A percentile compares a stretch with the other conserved stretches of the same genome.
Conservation (phyloP, 345 rosid genomes). For the Draba incana region DNA sequence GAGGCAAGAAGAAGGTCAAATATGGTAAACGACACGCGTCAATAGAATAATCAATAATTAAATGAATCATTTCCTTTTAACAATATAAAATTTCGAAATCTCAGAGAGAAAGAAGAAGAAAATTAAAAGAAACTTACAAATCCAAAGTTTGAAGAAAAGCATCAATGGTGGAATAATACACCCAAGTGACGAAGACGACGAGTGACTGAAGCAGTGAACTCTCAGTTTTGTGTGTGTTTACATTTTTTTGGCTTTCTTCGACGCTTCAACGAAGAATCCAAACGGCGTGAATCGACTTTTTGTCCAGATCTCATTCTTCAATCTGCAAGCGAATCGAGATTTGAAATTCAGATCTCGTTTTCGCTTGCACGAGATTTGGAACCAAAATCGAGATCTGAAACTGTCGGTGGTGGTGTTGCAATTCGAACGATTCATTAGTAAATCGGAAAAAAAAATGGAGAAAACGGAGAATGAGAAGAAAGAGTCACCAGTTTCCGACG, state of each 20-base stretch:
- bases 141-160: not conserved
- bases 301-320: constrained; percentile 19
- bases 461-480: constrained; percentile 65
- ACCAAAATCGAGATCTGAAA: constrained; percentile 17
- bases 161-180: constrained; percentile 30
- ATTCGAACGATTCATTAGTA: not conserved
- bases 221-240: not conserved
- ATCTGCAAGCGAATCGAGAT: constrained; percentile 29
- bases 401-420: constrained; percentile 23
- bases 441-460: constrained; percentile 25
- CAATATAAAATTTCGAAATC: constrained; percentile 16
- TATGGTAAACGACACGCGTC: constrained; percentile 39
- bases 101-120: not conserved
- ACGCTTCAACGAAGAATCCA: constrained; percentile 23
- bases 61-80: too few relatives aligned
- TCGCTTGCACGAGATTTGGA: constrained; percentile 26
- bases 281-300: constrained; percentile 24
- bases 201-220: constrained; percentile 18
- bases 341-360: constrained; percentile 34
- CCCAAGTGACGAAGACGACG: constrained; percentile 26
- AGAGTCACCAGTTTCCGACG: constrained; percentile 71
- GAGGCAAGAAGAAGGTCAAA: constrained; percentile 28
- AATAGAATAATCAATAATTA: not conserved
- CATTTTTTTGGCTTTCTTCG: constrained; percentile 10
- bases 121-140: not conserved